These are phyloP conservation scores for Sporopachydermia quercuum DNA, from an alignment of 805 yeast genomes.

Conservation along the genomic window DNA sequence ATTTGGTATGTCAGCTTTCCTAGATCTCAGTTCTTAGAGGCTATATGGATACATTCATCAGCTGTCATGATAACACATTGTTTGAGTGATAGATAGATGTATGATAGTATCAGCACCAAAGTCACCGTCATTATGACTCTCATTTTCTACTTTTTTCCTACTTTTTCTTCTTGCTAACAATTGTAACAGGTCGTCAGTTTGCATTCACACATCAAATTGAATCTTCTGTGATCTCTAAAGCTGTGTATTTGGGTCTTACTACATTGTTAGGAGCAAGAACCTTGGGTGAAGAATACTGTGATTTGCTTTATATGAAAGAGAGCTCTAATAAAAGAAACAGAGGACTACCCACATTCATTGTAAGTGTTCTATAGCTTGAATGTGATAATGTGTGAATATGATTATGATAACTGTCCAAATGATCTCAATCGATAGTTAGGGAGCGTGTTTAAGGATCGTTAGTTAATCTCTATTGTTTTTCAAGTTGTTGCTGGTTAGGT, in stretches of 20 bases:
- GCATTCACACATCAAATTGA: slow-evolving; percentile 50
- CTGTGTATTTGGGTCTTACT: slow-evolving; percentile 57
- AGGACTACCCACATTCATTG: slow-evolving; percentile 26
- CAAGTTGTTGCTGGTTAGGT: too few species aligned
- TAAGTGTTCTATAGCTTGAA: slow-evolving; percentile 1
- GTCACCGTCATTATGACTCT: background rate
- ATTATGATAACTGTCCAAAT: too few species aligned
- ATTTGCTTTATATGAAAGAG: slow-evolving; percentile 47
- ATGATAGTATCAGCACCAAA: too few species aligned
- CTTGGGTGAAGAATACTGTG: slow-evolving; percentile 89
- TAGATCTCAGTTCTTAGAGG: slow-evolving; percentile 12
- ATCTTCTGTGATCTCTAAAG: slow-evolving; percentile 39
- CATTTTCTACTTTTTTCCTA: background rate
- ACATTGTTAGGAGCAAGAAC: slow-evolving; percentile 69
- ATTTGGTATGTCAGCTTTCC: slow-evolving; percentile 19
- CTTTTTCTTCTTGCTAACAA: background rate
- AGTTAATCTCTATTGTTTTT: too few species aligned
- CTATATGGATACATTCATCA: too few species aligned
- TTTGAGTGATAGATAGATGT: too few species aligned
- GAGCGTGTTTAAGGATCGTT: too few species aligned
- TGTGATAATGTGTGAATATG: background rate
- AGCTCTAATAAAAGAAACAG: slow-evolving; percentile 24
- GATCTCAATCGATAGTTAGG: too few species aligned
- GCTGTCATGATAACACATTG: too few species aligned
- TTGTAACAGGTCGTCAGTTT: slow-evolving; percentile 38